Evolutionary conservation across 2,329 filamentous ascomycete species (phyloP), one percentile per base, ranked within the genome.

Genomic region (Pezicula rhizophila): DNA sequence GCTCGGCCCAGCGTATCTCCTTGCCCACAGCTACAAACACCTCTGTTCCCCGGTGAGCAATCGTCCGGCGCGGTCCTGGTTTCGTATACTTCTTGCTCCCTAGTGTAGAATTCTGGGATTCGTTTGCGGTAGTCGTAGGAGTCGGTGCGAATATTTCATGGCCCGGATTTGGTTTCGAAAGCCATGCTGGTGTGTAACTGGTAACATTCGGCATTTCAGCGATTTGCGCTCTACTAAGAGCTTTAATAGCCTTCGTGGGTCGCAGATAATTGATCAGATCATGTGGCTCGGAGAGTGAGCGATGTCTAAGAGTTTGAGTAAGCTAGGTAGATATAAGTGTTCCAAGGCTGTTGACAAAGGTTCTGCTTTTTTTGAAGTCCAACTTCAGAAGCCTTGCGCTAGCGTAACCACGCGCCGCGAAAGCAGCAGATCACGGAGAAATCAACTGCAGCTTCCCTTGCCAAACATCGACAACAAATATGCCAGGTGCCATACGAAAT

Each of bases 1-100:
- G 70, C 68, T 96, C 89, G 8, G 87, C 85, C 90, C 93, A 99
- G 66, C 91, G 79, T 52, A 99, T 86, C 67, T 97, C 89, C 59
- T 86, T 91, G 43, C 91, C 91, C 37, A 87, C 84, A 17, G 90
- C 91, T 11, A 89, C 83, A 64, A 97, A 97, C 8, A 97, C 73
- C 62, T 99, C 91, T 1, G 87, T 89, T 14, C 87, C 90, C 51
- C 92, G 78, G 44, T 80, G 82, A 8, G 90, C 91, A 60, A 97
- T 84, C 0, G 83, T 90, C 54, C 80, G 69, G 49, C 76, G 72
- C 8, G 81, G 78, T 15, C 80, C 78, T 17, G 66, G 60, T 40
- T 58, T 64, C 2, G 65, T 46, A 57, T 70, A 71, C 64, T 70
- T 74, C 62, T 69, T 75, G 41, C 68, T 49, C 42, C 48, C 55